phyloP scores from a whole-genome alignment of 1,284 basidiomycete species.

The Singerocomus inundabilis region DNA sequence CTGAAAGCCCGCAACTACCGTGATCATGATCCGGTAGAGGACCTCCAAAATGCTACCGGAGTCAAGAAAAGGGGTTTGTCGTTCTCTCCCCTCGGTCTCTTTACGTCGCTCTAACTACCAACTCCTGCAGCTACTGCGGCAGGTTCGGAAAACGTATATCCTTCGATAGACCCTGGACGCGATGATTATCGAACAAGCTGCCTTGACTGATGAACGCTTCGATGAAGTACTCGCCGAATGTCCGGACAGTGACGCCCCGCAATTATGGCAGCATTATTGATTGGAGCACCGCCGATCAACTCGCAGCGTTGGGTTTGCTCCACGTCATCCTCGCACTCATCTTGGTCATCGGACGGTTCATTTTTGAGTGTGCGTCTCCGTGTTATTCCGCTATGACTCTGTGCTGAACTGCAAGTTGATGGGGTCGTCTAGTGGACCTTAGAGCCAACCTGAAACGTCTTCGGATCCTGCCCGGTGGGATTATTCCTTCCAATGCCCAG shows the following conservation, averaged over 20 bases:
- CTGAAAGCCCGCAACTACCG: conserved; percentile 61
- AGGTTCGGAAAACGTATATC: conserved; percentile 72
- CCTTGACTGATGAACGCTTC: conserved; percentile 49
- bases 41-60: conserved; percentile 48
- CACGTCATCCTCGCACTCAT: conserved; percentile 71
- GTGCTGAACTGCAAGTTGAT: neutral
- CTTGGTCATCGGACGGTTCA: conserved; percentile 62
- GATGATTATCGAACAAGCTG: conserved; percentile 56
- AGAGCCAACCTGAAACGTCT: conserved; percentile 61
- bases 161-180: conserved; percentile 64
- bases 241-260: conserved; percentile 36
- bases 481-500: conserved; percentile 48
- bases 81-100: too few species aligned
- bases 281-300: conserved; percentile 65
- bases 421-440: conserved; percentile 48
- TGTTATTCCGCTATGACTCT: too few species aligned
- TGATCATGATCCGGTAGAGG: conserved; percentile 47
- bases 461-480: conserved; percentile 44
- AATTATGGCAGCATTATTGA: conserved; percentile 65
- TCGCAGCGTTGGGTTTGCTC: conserved; percentile 61
- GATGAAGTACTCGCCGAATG: conserved; percentile 53
- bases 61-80: conserved; percentile 52
- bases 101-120: neutral
- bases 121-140: conserved; percentile 43
- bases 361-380: conserved; percentile 58